phyloP scores from a whole-genome alignment of 176 grass and related monocot genomes.

The Saccharum officinarum region DNA sequence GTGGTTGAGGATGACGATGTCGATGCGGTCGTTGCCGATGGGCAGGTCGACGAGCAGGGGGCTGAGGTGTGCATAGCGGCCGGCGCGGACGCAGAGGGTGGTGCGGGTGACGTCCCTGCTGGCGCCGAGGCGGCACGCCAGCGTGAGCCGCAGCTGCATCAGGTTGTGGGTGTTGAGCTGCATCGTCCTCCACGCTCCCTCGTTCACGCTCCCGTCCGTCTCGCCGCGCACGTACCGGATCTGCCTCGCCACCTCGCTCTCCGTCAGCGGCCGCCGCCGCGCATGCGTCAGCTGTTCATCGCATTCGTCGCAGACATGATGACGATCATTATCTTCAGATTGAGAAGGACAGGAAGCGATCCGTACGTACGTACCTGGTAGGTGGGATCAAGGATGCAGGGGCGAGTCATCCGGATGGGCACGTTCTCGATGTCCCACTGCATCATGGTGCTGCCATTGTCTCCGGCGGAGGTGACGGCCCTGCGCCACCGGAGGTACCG shows the following conservation, averaged over 20 bases:
- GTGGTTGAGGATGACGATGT: slow-evolving; percentile 2
- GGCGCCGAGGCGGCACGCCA: slow-evolving; percentile 25
- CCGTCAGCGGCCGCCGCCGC: neutral
- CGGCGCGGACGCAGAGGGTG: slow-evolving; percentile 35
- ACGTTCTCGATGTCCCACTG: slow-evolving; percentile 48
- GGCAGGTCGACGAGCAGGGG: slow-evolving; percentile 45
- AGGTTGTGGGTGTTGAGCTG: slow-evolving; percentile 34
- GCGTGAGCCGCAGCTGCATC: slow-evolving; percentile 26
- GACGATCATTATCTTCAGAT: no score
- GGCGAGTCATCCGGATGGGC: neutral
- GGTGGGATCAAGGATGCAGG: slow-evolving; percentile 7
- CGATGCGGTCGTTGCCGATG: slow-evolving; percentile 36
- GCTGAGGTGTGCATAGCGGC: neutral
- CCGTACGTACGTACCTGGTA: neutral
- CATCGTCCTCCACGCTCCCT: slow-evolving; percentile 23
- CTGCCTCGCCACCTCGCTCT: slow-evolving; percentile 27
- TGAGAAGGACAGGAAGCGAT: neutral
- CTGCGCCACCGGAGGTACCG: slow-evolving; percentile 21
- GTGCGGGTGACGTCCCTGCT: slow-evolving; percentile 19
- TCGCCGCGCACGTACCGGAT: slow-evolving; percentile 19
- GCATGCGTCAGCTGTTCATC: slow-evolving; percentile 29
- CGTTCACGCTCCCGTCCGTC: slow-evolving; percentile 11
- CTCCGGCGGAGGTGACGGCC: slow-evolving; percentile 23
- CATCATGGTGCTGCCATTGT: slow-evolving; percentile 39
- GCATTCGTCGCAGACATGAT: neutral